Base-by-base conservation (phyloP, 2,329 filamentous ascomycete genomes). In the Davidsoniella eucalypti region DNA sequence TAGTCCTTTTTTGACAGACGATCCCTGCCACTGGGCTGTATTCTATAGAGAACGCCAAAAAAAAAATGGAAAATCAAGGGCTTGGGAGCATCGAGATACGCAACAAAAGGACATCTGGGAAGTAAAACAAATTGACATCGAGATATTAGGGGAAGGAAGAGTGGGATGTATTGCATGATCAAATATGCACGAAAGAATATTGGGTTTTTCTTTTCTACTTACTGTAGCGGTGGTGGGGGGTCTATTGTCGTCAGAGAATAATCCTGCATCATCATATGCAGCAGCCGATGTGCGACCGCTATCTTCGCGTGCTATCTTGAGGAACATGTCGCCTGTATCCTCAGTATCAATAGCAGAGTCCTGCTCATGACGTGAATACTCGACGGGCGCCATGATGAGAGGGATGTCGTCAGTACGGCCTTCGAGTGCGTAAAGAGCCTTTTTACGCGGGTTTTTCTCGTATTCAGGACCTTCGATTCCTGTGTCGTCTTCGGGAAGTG, bases 241-340 rank as follows among this genome's bases (percentile, higher is more conserved):
- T 36, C 42, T 38, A n/a, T 52, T 42, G 21, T 52, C 51, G 21
- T 52, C 51, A 5, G 51, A 52, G 21, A 52, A 52, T 23, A 52
- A 49, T 8, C 51, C 43, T 12, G 56, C 58, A 47, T 63, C 63
- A 21, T 63, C 61, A 4, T 54, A 56, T 23, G 60, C 57, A 40
- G 61, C 63, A 41, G 67, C 64, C 16, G 59, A 57, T 47, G 65
- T 67, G 44, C 64, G 66, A 25, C 46, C 46, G 12, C 67, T 56
- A 54, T 77, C 73, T 52, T 78, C 73, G 9, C 70, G 66, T 10
- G 75, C 75, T 53, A 79, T 78, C 49, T 67, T 71, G 53, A 79
- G 67, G 55, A 78, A 79, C 39, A 78, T 64, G 55, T 79, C 75
- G 38, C 72, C 72, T 3, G 68, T 73, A 55, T 76, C 75, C 49